Evolutionary conservation across 768 basidiomycete species (phyloP).

Genomic region (Pleurotus citrinopileatus): DNA sequence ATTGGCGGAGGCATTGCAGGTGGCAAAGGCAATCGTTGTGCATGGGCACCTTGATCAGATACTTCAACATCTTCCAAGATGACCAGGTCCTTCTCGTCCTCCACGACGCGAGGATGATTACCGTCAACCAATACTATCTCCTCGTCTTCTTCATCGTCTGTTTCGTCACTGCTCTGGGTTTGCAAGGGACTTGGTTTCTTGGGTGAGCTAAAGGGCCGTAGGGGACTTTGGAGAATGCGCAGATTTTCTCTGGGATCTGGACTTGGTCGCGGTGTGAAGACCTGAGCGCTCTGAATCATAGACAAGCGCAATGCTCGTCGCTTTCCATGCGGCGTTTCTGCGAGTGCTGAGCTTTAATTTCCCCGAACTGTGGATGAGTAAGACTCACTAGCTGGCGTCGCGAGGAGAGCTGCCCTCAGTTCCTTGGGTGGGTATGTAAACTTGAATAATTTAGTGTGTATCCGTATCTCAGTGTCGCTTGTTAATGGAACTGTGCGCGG

Average conservation of each 20-base stretch:
- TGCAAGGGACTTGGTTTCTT: slow-evolving; percentile 10
- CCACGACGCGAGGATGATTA: slow-evolving; percentile 61
- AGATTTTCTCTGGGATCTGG: slow-evolving; percentile 61
- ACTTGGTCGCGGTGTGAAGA: slow-evolving; percentile 66
- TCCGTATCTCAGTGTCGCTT: slow-evolving; percentile 65
- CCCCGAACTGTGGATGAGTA: slow-evolving; percentile 4
- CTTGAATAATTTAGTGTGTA: slow-evolving; percentile 66
- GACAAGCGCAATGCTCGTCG: slow-evolving; percentile 54
- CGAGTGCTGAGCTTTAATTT: background rate
- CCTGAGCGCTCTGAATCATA: slow-evolving; percentile 73
- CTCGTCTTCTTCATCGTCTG: slow-evolving; percentile 38
- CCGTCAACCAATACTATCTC: slow-evolving; percentile 64
- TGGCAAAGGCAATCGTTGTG: slow-evolving; percentile 9
- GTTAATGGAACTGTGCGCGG: slow-evolving; percentile 60
- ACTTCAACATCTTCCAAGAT: slow-evolving; percentile 67
- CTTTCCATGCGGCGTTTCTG: slow-evolving; percentile 33
- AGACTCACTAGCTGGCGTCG: slow-evolving; percentile 46
- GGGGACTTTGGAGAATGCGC: slow-evolving; percentile 56
- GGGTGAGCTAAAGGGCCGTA: slow-evolving; percentile 19
- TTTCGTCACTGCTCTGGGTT: background rate
- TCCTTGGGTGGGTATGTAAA: slow-evolving; percentile 78
- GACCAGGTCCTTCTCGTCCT: slow-evolving; percentile 68
- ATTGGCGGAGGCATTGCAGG: slow-evolving; percentile 14
- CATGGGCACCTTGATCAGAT: slow-evolving; percentile 7
- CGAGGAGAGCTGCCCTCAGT: slow-evolving; percentile 48